Evolutionary conservation across 2,329 filamentous ascomycete genomes (phyloP), one percentile per base, ranked within the genome.

Genomic region (Pestalotiopsis sp.): DNA sequence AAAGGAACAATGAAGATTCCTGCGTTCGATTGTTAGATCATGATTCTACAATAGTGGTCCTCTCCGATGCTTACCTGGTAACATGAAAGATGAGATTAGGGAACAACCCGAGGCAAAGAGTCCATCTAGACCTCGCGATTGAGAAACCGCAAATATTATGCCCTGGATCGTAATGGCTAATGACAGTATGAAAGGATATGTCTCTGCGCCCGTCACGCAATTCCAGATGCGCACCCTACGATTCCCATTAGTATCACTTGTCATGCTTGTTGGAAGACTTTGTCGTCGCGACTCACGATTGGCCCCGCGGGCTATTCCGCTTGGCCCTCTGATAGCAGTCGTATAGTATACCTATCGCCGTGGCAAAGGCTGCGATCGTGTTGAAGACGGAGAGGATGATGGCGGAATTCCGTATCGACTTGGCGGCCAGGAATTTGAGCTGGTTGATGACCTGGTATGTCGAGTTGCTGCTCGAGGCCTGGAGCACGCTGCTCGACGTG

Each of bases 1-100:
- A 86, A 91, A 31, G 90, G 90, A 9, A 89, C 85, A 66, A 92
- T 84, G 73, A 93, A 92, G 45, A 92, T 83, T 7, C 88, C 91
- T 92, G 68, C 45, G 25, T 31, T 3, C 2, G 11, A 3, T 17
- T 41, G 64, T 80, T 73, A 81, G 80, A 70, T 70, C 64, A 17
- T 27, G 14, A 4, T 11, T 5, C 2, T 2, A 14, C 57, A 23
- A n/a, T 2, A 5, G 4, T 59, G 23, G 14, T 3, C 31, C 5
- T 9, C 3, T 39, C 39, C 4, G 17, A 27, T 11, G 74, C 82
- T 68, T 81, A 90, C 89, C 87, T 75, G 88, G 87, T 72, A 90
- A 83, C 85, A 90, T 86, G 41, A 88, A 79, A 73, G 89, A 86
- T 5, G 88, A 86, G 49, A 88, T 82, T 20, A 82, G 72, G 13